Evolutionary conservation across 805 yeast species (phyloP).

Genomic region (Wickerhamiella parazyma): DNA sequence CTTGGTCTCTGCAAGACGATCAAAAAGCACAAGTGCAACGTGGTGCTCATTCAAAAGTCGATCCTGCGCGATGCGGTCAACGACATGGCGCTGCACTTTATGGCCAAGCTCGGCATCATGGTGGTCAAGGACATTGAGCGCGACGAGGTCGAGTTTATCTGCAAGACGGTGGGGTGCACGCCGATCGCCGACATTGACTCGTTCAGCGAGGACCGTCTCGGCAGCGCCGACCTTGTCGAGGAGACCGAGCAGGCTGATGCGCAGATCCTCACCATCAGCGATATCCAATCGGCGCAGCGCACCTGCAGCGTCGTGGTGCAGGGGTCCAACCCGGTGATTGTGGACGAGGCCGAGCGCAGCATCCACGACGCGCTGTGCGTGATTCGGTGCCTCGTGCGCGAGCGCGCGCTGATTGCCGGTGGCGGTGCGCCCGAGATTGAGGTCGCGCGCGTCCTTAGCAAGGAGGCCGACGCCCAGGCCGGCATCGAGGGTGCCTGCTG

Average conservation of each 20-base stretch:
- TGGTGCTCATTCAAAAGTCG: constrained; percentile 79
- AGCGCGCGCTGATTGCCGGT: constrained; percentile 86
- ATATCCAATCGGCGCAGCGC: constrained; percentile 35
- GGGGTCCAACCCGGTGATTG: constrained; percentile 81
- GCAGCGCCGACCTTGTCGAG: constrained; percentile 82
- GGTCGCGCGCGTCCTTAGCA: constrained; percentile 57
- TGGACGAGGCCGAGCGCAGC: constrained; percentile 96
- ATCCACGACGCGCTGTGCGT: constrained; percentile 97
- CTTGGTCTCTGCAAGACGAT: constrained; percentile 90
- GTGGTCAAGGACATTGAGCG: constrained; percentile 92
- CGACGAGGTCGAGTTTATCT: constrained; percentile 87
- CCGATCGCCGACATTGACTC: constrained; percentile 93
- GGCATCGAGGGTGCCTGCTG: constrained; percentile 87
- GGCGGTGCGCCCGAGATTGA: constrained; percentile 98
- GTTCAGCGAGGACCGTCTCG: constrained; percentile 85
- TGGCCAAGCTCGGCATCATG: constrained; percentile 83
- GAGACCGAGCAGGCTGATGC: constrained; percentile 84
- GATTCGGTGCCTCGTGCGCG: constrained; percentile 72
- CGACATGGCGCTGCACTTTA: constrained; percentile 86
- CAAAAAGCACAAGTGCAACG: constrained; percentile 94
- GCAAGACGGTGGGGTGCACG: constrained; percentile 77
- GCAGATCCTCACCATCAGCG: constrained; percentile 69
- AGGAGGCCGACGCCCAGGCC: constrained; percentile 56
- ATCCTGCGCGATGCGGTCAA: constrained; percentile 89
- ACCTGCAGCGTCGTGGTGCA: constrained; percentile 65